These are phyloP conservation scores for Mortierella sp. DNA, from an alignment of 371 early-diverging fungal genomes.

Conservation along the genomic window DNA sequence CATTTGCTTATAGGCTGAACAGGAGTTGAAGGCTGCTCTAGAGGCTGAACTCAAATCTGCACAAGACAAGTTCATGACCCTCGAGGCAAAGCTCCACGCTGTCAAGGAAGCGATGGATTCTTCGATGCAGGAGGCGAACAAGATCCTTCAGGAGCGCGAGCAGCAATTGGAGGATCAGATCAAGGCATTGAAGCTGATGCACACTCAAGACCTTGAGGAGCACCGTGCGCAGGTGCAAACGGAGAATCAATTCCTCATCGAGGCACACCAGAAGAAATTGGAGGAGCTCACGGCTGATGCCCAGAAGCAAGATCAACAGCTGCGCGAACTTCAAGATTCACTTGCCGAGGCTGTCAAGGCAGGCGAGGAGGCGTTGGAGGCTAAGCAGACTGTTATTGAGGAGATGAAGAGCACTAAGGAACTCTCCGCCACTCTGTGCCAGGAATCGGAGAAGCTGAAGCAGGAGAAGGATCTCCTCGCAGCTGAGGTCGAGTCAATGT, in stretches of 20 bases:
- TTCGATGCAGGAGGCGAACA: slow-evolving; percentile 15
- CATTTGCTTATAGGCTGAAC: slow-evolving; percentile 16
- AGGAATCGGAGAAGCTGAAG: slow-evolving; percentile 18
- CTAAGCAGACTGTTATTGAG: slow-evolving; percentile 14
- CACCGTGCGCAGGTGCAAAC: neutral
- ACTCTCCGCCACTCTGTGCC: slow-evolving; percentile 3
- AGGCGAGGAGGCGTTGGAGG: slow-evolving; percentile 17
- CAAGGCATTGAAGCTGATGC: slow-evolving; percentile 17
- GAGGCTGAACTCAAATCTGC: slow-evolving; percentile 9
- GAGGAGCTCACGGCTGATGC: slow-evolving; percentile 20
- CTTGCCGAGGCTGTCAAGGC: slow-evolving; percentile 20
- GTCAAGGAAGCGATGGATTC: slow-evolving; percentile 22
- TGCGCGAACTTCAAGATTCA: slow-evolving; percentile 18
- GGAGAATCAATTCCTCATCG: slow-evolving; percentile 27
- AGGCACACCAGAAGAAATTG: slow-evolving; percentile 26
- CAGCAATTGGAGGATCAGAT: slow-evolving; percentile 16
- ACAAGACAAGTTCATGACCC: slow-evolving; percentile 13
- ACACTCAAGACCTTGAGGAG: slow-evolving; percentile 21
- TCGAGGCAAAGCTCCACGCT: slow-evolving; percentile 11
- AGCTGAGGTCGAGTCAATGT: neutral
- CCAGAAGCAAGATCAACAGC: slow-evolving; percentile 15
- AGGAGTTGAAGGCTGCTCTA: slow-evolving; percentile 6
- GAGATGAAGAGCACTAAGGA: slow-evolving; percentile 27
- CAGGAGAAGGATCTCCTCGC: slow-evolving; percentile 15
- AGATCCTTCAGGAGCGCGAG: slow-evolving; percentile 26